Evolutionary conservation across 2,329 filamentous ascomycete species (phyloP).

Genomic region (Cladosporium sphaerospermum): DNA sequence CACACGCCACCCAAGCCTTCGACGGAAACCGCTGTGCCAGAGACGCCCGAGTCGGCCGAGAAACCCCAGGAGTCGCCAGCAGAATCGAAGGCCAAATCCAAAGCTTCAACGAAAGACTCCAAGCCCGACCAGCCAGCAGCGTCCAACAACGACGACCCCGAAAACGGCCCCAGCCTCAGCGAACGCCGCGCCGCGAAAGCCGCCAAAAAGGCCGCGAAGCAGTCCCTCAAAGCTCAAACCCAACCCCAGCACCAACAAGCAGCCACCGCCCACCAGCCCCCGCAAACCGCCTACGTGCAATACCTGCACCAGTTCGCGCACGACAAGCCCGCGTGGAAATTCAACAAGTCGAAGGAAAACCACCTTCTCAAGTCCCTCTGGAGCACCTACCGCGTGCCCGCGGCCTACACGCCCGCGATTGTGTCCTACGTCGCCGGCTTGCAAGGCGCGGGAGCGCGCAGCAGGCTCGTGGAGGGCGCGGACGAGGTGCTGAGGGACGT

Average conservation of each 20-base stretch:
- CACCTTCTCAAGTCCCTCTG: constrained; percentile 79
- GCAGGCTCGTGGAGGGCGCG: constrained; percentile 62
- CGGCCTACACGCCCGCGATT: constrained; percentile 62
- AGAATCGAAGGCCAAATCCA: constrained; percentile 22
- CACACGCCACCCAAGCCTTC: constrained; percentile 7
- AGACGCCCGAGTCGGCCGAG: constrained; percentile 3
- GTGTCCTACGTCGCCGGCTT: constrained; percentile 73
- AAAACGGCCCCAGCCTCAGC: constrained; percentile 3
- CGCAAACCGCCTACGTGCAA: constrained; percentile 55
- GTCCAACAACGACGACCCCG: constrained; percentile 34
- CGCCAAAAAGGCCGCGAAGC: constrained; percentile 9
- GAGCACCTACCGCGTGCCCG: constrained; percentile 63
- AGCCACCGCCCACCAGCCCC: background rate
- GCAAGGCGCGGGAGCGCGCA: constrained; percentile 63
- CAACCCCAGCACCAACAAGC: constrained; percentile 3
- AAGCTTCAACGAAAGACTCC: constrained; percentile 19
- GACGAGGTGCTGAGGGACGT: constrained; percentile 53
- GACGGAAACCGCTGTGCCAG: constrained; percentile 1
- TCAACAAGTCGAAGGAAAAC: constrained; percentile 89
- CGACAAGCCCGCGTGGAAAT: constrained; percentile 74
- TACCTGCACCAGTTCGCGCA: constrained; percentile 74
- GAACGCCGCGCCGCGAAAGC: constrained; percentile 5
- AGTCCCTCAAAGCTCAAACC: constrained; percentile 6
- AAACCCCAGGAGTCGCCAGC: background rate
- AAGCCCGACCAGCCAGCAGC: constrained; percentile 31